Base-by-base conservation (phyloP, 208 protist species). In the Leishmania braziliensis region DNA sequence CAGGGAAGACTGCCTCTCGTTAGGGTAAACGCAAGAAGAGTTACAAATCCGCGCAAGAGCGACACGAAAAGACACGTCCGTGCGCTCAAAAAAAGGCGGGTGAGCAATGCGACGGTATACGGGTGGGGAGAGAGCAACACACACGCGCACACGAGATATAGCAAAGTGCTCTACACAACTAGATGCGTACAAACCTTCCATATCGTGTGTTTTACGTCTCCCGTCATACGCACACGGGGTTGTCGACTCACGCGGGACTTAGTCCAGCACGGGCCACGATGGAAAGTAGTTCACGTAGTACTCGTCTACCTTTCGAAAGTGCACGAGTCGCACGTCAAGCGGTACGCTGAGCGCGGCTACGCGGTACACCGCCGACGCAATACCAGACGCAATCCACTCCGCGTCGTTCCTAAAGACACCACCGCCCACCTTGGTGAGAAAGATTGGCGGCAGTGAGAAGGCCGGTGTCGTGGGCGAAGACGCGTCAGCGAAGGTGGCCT, bases 381-480 rank as follows among this genome's bases (percentile, higher is more conserved):
- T 89, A 1, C 83, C 88, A 0, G 66, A 58, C 18, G 72, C 65
- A 69, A 93, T 92, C 89, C 89, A 91, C 62, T 36, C 65, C 20
- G 48, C 75, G 2, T 89, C 58, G 80, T 90, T 91, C 60, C 83
- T 46, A 66, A 93, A 91, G 48, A 90, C 89, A 51, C 89, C 89
- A 14, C 89, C 89, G 60, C 87, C 89, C 9, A 91, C 86, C 62
- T 90, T 91, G 18, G 89, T 89, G 43, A 92, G 83, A 75, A 90
- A 90, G 16, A 90, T 83, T 0, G 87, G 86, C 36, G 84, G 82
- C 20, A 84, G 50, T 14, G 68, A 78, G n/a, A 74, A 23, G 3
- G 16, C 54, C 14, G 3, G 51, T 36, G 56, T 29, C 29, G 54
- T 29, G 9, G 46, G n/a, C 48, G 14, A 14, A 39, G 75, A 62